Percentiles rank a stretch among this genome's conserved stretches.
These are phyloP conservation scores for Agaricus subrufescens DNA, from an alignment of 768 basidiomycete species.

Conservation along the genomic window DNA sequence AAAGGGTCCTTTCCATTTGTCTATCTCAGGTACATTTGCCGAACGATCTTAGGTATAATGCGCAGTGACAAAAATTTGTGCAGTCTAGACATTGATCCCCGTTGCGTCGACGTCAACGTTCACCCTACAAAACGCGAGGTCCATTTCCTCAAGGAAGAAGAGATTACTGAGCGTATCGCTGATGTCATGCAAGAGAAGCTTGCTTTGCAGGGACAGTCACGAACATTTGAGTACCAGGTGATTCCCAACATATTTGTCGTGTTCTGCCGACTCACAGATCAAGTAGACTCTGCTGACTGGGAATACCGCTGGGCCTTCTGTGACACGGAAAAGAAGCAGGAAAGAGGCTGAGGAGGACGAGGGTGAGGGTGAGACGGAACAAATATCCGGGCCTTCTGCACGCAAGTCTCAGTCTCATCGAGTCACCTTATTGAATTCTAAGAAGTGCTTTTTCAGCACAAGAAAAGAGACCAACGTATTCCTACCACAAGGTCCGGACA, in stretches of 20 bases:
- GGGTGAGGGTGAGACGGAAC: conserved; percentile 18
- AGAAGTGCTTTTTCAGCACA: conserved; percentile 10
- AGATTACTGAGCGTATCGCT: conserved; percentile 72
- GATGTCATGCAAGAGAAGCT: conserved; percentile 68
- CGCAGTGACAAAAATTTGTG: too few species aligned
- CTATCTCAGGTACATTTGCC: conserved; percentile 74
- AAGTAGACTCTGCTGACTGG: conserved; percentile 58
- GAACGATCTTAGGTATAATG: too few species aligned
- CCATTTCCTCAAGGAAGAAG: conserved; percentile 89
- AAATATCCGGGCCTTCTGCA: conserved; percentile 9
- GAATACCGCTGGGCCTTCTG: conserved; percentile 30
- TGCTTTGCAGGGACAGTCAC: conserved; percentile 57
- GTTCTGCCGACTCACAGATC: not conserved
- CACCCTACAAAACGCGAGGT: conserved; percentile 98
- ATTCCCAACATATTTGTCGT: not conserved
- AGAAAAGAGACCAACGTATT: conserved; percentile 48
- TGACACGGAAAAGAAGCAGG: conserved; percentile 34
- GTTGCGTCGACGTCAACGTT: conserved; percentile 93
- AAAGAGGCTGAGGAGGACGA: conserved; percentile 33
- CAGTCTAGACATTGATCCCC: conserved; percentile 80
- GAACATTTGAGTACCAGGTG: conserved; percentile 72
- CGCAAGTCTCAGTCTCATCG: not conserved
- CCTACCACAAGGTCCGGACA: conserved; percentile 91
- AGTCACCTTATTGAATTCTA: not conserved
- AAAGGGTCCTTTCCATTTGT: conserved; percentile 89